Percentiles rank a stretch among this genome's conserved stretches.
phyloP scores from a whole-genome alignment of 306 rosid species.

The Rubus parviflorus region DNA sequence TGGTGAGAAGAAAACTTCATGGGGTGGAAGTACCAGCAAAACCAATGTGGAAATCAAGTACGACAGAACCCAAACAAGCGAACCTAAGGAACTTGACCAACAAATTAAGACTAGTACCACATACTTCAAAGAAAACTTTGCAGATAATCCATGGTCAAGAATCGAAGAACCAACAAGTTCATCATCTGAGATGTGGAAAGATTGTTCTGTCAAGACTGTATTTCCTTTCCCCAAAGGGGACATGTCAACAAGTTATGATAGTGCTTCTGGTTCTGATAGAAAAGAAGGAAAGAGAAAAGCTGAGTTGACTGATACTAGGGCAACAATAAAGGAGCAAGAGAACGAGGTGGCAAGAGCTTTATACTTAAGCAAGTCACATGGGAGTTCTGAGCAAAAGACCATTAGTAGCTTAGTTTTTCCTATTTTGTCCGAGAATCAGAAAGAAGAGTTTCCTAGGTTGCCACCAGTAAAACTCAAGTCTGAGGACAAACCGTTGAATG shows the following conservation, averaged over 20 bases:
- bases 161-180: constrained; percentile 51
- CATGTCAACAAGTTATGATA: constrained; percentile 47
- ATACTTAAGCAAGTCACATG: constrained; percentile 62
- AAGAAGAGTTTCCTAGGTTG: constrained; percentile 86
- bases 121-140: constrained; percentile 53
- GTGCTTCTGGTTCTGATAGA: constrained; percentile 47
- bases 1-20: constrained; percentile 46
- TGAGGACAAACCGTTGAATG: constrained; percentile 67
- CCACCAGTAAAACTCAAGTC: constrained; percentile 92
- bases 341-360: constrained; percentile 86
- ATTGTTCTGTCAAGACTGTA: constrained; percentile 76
- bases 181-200: constrained; percentile 69
- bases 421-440: constrained; percentile 56
- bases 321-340: constrained; percentile 74
- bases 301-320: constrained; percentile 55
- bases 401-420: constrained; percentile 57
- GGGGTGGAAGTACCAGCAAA: constrained; percentile 70
- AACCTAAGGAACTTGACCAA: constrained; percentile 53
- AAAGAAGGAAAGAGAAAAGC: constrained; percentile 62
- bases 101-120: constrained; percentile 45
- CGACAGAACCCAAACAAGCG: constrained; percentile 43
- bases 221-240: constrained; percentile 74
- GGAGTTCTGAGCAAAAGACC: constrained; percentile 58
- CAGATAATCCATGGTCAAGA: constrained; percentile 70
- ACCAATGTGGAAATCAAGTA: constrained; percentile 44